Conservation (phyloP, 2,329 filamentous ascomycete species). For the Chrysosporium keratinophilum region DNA sequence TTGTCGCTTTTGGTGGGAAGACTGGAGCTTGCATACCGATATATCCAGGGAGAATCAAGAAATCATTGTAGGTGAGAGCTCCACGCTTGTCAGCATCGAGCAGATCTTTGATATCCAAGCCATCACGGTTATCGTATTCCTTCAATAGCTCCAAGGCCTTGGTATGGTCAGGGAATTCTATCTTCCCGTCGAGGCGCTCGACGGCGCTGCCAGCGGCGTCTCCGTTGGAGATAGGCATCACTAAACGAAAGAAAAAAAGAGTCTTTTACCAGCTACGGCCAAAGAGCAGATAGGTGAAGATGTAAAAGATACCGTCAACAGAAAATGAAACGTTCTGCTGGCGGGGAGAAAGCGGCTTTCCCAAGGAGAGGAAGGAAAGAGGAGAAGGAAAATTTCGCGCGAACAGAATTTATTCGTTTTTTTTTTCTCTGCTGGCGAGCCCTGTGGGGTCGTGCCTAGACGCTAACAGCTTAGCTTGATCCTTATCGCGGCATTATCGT, state of each 20-base stretch:
- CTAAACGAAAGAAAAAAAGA: conserved; percentile 25
- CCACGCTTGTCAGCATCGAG: conserved; percentile 87
- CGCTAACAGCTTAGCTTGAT: conserved; percentile 7
- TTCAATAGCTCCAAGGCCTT: conserved; percentile 71
- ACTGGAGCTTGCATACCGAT: conserved; percentile 51
- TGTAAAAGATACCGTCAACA: conserved; percentile 37
- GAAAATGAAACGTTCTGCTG: conserved; percentile 41
- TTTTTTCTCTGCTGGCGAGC: not conserved
- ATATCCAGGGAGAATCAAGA: conserved; percentile 90
- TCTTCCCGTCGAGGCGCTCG: conserved; percentile 36
- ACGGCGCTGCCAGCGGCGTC: conserved; percentile 44
- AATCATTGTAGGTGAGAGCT: conserved; percentile 97
- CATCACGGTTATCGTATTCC: conserved; percentile 72
- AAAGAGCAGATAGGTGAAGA: conserved; percentile 18
- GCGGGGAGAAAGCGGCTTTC: conserved; percentile 52
- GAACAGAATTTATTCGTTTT: conserved; percentile 11
- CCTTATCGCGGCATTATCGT: not conserved
- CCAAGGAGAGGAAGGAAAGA: conserved; percentile 43
- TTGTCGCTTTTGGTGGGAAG: conserved; percentile 8
- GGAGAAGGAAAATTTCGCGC: conserved; percentile 15
- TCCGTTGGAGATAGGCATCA: conserved; percentile 65
- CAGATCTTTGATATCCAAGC: conserved; percentile 73
- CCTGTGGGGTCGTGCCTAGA: conserved; percentile 6
- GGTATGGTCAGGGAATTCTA: conserved; percentile 59
- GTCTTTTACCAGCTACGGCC: conserved; percentile 9